Percentiles rank a stretch among this genome's conserved stretches.
These are phyloP conservation scores for Zoysia pacifica DNA, from an alignment of 176 grass and related monocot species.

Conservation along the genomic window DNA sequence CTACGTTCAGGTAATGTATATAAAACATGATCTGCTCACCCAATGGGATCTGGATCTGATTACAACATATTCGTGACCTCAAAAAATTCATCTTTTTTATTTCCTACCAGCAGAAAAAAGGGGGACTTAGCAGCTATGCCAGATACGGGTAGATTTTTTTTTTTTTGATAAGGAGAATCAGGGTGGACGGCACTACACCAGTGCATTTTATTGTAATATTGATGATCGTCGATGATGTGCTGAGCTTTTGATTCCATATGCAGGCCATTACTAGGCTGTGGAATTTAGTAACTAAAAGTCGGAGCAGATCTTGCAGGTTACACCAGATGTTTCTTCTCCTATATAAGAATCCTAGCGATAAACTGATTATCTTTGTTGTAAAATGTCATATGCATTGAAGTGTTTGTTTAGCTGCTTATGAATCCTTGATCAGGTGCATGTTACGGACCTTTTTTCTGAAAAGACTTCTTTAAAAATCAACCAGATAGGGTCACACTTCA, in stretches of 20 bases:
- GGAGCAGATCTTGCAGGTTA: conserved; percentile 76
- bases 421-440: conserved; percentile 42
- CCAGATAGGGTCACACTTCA: conserved; percentile 83
- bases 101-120: too few relatives aligned
- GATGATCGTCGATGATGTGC: not conserved
- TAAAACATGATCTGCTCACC: too few relatives aligned
- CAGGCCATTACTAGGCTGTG: conserved; percentile 87
- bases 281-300: conserved; percentile 73
- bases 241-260: conserved; percentile 21
- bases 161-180: conserved; percentile 44
- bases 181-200: conserved; percentile 39
- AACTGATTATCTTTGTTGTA: not conserved
- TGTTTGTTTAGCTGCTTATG: not conserved
- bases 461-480: conserved; percentile 77
- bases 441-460: conserved; percentile 65
- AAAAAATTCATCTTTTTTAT: too few relatives aligned
- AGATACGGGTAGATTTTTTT: too few relatives aligned
- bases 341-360: not conserved
- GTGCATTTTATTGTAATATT: not conserved
- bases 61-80: too few relatives aligned
- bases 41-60: too few relatives aligned
- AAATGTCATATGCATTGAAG: not conserved
- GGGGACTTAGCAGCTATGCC: too few relatives aligned
- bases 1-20: too few relatives aligned
- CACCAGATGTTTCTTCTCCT: conserved; percentile 46